phyloP scores from a whole-genome alignment of 2,329 filamentous ascomycete species.

The Sclerotinia spermophila region DNA sequence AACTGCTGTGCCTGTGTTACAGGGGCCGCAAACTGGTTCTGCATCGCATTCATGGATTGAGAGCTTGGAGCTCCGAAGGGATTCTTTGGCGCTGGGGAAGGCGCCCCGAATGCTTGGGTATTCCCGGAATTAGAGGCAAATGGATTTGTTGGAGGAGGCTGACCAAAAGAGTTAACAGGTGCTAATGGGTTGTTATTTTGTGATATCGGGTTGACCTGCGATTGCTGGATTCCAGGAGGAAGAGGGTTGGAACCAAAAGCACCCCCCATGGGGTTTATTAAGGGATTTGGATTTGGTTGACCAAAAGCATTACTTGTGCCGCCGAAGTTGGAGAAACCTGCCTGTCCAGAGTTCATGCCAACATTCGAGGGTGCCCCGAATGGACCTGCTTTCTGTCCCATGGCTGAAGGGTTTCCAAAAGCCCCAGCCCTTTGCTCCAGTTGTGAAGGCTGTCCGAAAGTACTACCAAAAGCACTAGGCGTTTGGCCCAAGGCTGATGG shows the following conservation, averaged over 20 bases:
- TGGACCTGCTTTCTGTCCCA: constrained; percentile 38
- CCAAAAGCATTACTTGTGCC: constrained; percentile 10
- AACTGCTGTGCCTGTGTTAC: background rate
- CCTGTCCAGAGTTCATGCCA: constrained; percentile 17
- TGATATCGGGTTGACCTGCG: background rate
- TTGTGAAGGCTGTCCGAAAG: constrained; percentile 22
- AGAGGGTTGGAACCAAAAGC: constrained; percentile 11
- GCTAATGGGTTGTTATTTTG: constrained; percentile 17
- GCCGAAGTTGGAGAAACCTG: constrained; percentile 15
- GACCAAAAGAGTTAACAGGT: constrained; percentile 36
- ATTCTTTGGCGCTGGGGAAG: constrained; percentile 14
- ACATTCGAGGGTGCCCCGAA: constrained; percentile 31
- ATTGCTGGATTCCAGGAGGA: constrained; percentile 6
- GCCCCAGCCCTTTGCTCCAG: constrained; percentile 22
- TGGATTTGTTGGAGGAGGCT: constrained; percentile 40
- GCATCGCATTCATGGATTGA: background rate
- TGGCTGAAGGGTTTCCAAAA: constrained; percentile 42
- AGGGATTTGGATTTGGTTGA: constrained; percentile 15
- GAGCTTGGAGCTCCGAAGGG: constrained; percentile 17
- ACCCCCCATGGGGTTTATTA: constrained; percentile 19
- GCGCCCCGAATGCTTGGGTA: constrained; percentile 44
- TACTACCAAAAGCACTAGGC: constrained; percentile 30
- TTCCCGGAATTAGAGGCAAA: background rate
- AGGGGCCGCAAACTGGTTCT: background rate
- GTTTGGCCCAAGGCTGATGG: constrained; percentile 40